Evolutionary conservation across 2,329 filamentous ascomycete species (phyloP), one percentile per base, ranked within the genome.

Genomic region (Cordyceps cicadae): DNA sequence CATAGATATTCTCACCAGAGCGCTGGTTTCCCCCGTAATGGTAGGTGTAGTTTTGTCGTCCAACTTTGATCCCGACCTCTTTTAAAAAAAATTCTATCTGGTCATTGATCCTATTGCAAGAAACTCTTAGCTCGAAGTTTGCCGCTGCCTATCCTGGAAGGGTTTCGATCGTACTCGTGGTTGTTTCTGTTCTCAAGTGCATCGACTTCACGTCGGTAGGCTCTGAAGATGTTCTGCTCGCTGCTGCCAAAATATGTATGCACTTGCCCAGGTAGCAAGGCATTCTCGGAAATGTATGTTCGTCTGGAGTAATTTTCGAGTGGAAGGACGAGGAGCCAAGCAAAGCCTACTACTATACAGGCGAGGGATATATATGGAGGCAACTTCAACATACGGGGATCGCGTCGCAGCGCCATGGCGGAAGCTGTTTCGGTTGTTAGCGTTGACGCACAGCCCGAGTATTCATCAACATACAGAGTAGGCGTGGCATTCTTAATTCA

Each of bases 201-300:
- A 66, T 89, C 85, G 55, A 96, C 80, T 76, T 97, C 94, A 70
- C 90, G 87, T 69, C 88, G 86, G 73, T 95, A 97, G 8, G 91
- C 94, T 52, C 92, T 84, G 70, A 97, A 92, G 65, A 97, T 85
- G 73, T 97, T 89, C 77, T 97, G 92, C 72, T 99, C 94, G 73
- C 91, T 96, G 19, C 94, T 94, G 7, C 90, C 87, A 71, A 99
- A 99, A 75, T 99, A 99, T 1, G 94, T 96, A 76, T 97, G 93
- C 9, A 97, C 94, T 74, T 99, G 94, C 2, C 92, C 94, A 0
- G 94, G 94, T 15, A 99, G 79, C 39, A 99, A 85, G 12, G 94
- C 94, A 72, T 99, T 99, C 74, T 99, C 94, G 49, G 93, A 97
- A 62, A 99, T 94, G 74, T 99, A 99, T 1, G 93, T 99, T 63